Percentiles rank a stretch among this genome's conserved stretches.
Evolutionary conservation across 225 moss, liverwort and hornwort species (phyloP).

Genomic region (Bryum argenteum): DNA sequence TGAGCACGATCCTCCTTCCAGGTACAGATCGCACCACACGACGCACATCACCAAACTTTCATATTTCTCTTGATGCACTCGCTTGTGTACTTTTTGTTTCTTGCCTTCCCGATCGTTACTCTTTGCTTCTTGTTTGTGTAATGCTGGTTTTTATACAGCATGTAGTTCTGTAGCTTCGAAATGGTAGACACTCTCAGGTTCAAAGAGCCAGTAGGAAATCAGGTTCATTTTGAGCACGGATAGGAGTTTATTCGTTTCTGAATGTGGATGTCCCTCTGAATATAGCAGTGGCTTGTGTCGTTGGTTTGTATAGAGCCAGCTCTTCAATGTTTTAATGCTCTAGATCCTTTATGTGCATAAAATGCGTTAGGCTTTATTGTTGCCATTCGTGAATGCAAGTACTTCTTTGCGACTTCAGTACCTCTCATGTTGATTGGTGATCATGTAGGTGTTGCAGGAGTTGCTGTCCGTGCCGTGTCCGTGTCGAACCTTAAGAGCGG

Average conservation of each 20-base stretch:
- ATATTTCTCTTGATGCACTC: too few relatives aligned
- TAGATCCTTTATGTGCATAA: not conserved
- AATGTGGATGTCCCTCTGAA: not conserved
- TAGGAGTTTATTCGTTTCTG: not conserved
- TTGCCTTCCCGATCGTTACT: too few relatives aligned
- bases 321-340: not conserved
- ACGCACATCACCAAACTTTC: too few relatives aligned
- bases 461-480: not conserved
- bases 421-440: not conserved
- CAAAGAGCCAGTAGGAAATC: not conserved
- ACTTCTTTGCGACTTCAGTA: not conserved
- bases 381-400: not conserved
- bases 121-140: not conserved
- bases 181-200: not conserved
- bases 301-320: too few relatives aligned
- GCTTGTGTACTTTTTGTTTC: too few relatives aligned
- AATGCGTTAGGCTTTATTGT: not conserved
- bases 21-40: too few relatives aligned
- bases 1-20: too few relatives aligned
- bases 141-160: not conserved
- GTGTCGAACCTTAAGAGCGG: not conserved
- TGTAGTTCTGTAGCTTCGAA: not conserved
- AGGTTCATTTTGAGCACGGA: not conserved
- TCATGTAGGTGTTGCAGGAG: constrained; percentile 12
- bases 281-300: not conserved